phyloP scores from a whole-genome alignment of 352 stramenopile genomes.

The Phytophthora quininea region DNA sequence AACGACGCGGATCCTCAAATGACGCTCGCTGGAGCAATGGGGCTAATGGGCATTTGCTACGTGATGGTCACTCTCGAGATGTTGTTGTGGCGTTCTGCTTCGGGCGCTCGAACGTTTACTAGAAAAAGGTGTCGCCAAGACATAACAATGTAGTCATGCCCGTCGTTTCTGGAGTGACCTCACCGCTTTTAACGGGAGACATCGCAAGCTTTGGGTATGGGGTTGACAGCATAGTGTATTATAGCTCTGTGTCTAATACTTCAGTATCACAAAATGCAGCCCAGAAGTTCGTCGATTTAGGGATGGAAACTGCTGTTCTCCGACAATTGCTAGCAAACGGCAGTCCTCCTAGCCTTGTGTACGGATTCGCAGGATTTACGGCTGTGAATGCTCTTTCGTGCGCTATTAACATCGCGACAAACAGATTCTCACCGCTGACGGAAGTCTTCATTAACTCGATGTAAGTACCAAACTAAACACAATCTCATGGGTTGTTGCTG shows the following conservation, averaged over 20 bases:
- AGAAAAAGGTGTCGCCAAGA: neutral
- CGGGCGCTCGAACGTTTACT: too few species aligned
- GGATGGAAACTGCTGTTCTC: slow-evolving; percentile 28
- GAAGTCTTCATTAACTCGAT: slow-evolving; percentile 34
- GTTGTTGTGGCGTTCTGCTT: slow-evolving; percentile 9
- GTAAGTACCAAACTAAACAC: slow-evolving; percentile 3
- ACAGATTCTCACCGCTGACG: slow-evolving; percentile 17
- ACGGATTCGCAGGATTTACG: slow-evolving; percentile 26
- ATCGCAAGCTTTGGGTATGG: slow-evolving; percentile 40
- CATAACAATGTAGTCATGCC: neutral
- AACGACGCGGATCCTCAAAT: slow-evolving; percentile 1
- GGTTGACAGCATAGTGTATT: neutral
- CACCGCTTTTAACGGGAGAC: slow-evolving; percentile 17
- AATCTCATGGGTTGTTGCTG: too few species aligned
- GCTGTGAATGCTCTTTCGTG: slow-evolving; percentile 21
- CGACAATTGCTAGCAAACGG: slow-evolving; percentile 18
- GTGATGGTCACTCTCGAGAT: slow-evolving; percentile 20
- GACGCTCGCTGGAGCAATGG: slow-evolving; percentile 1
- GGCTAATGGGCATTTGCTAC: slow-evolving; percentile 28
- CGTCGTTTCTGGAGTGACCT: slow-evolving; percentile 11
- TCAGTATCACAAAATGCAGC: neutral
- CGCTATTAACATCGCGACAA: slow-evolving; percentile 13
- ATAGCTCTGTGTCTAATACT: neutral
- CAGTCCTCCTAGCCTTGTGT: slow-evolving; percentile 18
- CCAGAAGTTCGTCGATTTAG: slow-evolving; percentile 25